phyloP scores from a whole-genome alignment of 2,329 filamentous ascomycete species.

The Cyclaneusma minus region DNA sequence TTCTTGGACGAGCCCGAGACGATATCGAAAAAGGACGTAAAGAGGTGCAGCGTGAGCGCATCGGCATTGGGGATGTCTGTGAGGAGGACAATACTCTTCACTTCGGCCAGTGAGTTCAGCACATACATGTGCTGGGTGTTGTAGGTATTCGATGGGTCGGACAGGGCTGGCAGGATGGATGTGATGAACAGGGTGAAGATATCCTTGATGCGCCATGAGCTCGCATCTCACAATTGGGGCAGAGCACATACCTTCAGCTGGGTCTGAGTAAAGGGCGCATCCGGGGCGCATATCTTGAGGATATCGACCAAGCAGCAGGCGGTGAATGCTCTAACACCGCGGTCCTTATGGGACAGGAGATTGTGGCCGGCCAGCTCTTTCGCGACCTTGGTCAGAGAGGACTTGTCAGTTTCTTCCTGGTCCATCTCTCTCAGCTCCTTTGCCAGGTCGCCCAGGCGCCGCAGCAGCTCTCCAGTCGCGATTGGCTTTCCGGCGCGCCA shows the following conservation, averaged over 20 bases:
- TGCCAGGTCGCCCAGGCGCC: slow-evolving; percentile 64
- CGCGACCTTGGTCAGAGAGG: slow-evolving; percentile 72
- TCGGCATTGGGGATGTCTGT: slow-evolving; percentile 77
- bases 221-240: slow-evolving; percentile 4
- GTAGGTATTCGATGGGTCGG: slow-evolving; percentile 77
- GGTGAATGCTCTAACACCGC: slow-evolving; percentile 78
- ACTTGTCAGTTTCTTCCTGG: slow-evolving; percentile 69
- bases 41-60: slow-evolving; percentile 63
- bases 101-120: slow-evolving; percentile 72
- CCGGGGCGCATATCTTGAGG: slow-evolving; percentile 78
- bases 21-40: slow-evolving; percentile 83
- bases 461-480: slow-evolving; percentile 64
- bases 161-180: slow-evolving; percentile 68
- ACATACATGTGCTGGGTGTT: slow-evolving; percentile 89
- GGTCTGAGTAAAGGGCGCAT: slow-evolving; percentile 81
- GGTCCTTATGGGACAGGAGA: slow-evolving; percentile 80
- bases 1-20: slow-evolving; percentile 65
- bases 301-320: slow-evolving; percentile 88
- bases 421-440: slow-evolving; percentile 76
- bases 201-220: slow-evolving; percentile 41
- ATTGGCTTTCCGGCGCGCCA: slow-evolving; percentile 90
- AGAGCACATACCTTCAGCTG: slow-evolving; percentile 63
- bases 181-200: slow-evolving; percentile 84
- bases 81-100: slow-evolving; percentile 87
- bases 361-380: slow-evolving; percentile 73